Conservation (phyloP, 163 green algal genomes). For the Chloromonas sp. region DNA sequence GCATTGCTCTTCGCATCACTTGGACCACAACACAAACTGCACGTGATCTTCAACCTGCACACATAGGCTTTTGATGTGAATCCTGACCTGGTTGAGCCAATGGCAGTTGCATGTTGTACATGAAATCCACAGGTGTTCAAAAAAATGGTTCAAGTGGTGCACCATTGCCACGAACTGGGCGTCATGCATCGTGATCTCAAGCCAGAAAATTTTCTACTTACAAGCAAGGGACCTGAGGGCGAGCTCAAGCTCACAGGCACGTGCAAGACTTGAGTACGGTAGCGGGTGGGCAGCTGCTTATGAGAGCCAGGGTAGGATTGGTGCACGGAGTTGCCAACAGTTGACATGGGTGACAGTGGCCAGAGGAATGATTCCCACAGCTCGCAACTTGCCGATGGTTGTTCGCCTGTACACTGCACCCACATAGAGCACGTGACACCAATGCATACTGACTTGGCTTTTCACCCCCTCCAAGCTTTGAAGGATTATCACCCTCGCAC, state of each 20-base stretch:
- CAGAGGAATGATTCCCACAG: neutral
- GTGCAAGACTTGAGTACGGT: neutral
- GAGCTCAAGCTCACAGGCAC: slow-evolving; percentile 54
- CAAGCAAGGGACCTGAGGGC: slow-evolving; percentile 31
- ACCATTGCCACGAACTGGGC: slow-evolving; percentile 74
- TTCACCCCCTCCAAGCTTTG: too few relatives aligned
- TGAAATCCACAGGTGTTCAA: slow-evolving; percentile 48
- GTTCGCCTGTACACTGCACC: neutral
- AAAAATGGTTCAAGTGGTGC: slow-evolving; percentile 72
- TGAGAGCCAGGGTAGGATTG: too few relatives aligned
- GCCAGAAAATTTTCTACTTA: slow-evolving; percentile 75
- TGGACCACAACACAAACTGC: too few relatives aligned
- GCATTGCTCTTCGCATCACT: too few relatives aligned
- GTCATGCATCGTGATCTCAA: slow-evolving; percentile 74
- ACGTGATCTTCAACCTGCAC: too few relatives aligned
- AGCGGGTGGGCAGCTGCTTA: neutral
- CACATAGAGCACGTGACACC: neutral
- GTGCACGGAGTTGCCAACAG: too few relatives aligned
- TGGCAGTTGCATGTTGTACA: too few relatives aligned
- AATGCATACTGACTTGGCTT: neutral
- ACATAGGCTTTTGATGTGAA: too few relatives aligned
- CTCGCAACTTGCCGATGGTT: too few relatives aligned
- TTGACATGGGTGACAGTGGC: too few relatives aligned
- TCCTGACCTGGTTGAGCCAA: too few relatives aligned
- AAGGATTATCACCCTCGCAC: too few relatives aligned